A percentile compares a stretch with the other conserved stretches of the same genome.
Evolutionary conservation across 2,329 filamentous ascomycete genomes (phyloP).

Genomic region (Penicillium sp.): DNA sequence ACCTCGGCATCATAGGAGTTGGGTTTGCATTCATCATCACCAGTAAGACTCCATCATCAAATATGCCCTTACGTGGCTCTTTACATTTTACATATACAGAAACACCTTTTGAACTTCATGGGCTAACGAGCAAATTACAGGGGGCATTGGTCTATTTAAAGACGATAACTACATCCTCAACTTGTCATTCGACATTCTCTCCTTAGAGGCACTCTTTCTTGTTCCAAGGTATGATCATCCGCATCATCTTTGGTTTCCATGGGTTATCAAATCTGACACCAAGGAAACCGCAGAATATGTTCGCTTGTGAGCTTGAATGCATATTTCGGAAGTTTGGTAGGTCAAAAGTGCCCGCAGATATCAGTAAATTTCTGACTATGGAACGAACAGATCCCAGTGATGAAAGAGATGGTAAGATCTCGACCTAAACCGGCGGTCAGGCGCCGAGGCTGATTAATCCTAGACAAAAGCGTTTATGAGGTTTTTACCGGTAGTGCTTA

Average conservation of each 20-base stretch:
- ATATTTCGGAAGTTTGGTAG: constrained; percentile 66
- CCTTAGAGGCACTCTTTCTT: constrained; percentile 84
- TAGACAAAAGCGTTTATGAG: constrained; percentile 83
- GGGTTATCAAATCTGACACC: constrained; percentile 20
- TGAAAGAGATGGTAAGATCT: constrained; percentile 77
- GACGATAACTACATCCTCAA: constrained; percentile 66
- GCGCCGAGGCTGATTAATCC: constrained; percentile 27
- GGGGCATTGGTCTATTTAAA: constrained; percentile 65
- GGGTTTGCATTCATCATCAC: constrained; percentile 69
- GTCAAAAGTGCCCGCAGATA: constrained; percentile 17
- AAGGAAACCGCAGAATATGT: constrained; percentile 61
- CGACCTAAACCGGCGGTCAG: not conserved
- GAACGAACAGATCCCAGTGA: constrained; percentile 68
- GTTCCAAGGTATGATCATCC: constrained; percentile 61
- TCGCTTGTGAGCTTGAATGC: constrained; percentile 83
- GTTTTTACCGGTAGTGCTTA: constrained; percentile 73
- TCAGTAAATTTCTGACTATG: constrained; percentile 16
- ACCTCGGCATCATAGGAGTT: constrained; percentile 71
- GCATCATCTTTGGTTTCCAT: not conserved
- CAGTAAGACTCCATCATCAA: constrained; percentile 56
- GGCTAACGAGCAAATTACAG: constrained; percentile 40
- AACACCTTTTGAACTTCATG: not conserved
- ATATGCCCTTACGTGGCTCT: constrained; percentile 9
- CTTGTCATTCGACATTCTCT: constrained; percentile 82
- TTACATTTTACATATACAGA: constrained; percentile 1